Evolutionary conservation across 1,139 yeast genomes (phyloP).

Genomic region (Saccharomyces uvarum): DNA sequence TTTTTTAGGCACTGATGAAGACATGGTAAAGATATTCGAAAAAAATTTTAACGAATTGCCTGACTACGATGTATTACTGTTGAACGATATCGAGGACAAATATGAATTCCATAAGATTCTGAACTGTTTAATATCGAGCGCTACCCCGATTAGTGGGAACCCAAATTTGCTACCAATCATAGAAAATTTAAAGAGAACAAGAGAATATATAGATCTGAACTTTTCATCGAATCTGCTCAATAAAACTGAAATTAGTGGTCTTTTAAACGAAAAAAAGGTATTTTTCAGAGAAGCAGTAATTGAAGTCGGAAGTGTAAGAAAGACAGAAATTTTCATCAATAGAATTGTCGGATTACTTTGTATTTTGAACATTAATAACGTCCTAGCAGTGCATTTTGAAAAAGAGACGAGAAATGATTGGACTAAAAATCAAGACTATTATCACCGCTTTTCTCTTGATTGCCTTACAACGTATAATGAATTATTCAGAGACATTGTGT

Average conservation of each 20-base stretch:
- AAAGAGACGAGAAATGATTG: slow-evolving; percentile 4
- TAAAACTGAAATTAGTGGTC: neutral
- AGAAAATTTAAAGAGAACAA: slow-evolving; percentile 8
- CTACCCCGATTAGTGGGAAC: slow-evolving; percentile 4
- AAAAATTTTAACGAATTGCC: slow-evolving; percentile 3
- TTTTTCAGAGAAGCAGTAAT: neutral
- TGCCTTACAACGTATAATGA: slow-evolving; percentile 6
- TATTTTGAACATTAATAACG: slow-evolving; percentile 8
- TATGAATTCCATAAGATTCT: slow-evolving; percentile 15
- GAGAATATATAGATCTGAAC: neutral
- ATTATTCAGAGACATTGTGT: slow-evolving; percentile 4
- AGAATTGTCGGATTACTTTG: slow-evolving; percentile 11
- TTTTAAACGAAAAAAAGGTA: neutral
- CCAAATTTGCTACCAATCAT: slow-evolving; percentile 7
- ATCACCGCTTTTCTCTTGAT: slow-evolving; percentile 10
- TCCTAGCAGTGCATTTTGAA: slow-evolving; percentile 14
- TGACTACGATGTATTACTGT: slow-evolving; percentile 7
- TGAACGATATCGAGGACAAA: slow-evolving; percentile 12
- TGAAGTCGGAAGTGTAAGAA: slow-evolving; percentile 7
- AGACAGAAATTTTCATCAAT: slow-evolving; percentile 8
- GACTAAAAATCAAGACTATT: slow-evolving; percentile 8
- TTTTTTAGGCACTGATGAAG: slow-evolving; percentile 6
- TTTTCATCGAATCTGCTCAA: neutral
- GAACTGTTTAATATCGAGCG: slow-evolving; percentile 8
- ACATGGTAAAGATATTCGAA: slow-evolving; percentile 1